Evolutionary conservation across 148 eudicot genomes (phyloP), one percentile per base, ranked within the genome.

Genomic region (Tetragonia tetragonoides): DNA sequence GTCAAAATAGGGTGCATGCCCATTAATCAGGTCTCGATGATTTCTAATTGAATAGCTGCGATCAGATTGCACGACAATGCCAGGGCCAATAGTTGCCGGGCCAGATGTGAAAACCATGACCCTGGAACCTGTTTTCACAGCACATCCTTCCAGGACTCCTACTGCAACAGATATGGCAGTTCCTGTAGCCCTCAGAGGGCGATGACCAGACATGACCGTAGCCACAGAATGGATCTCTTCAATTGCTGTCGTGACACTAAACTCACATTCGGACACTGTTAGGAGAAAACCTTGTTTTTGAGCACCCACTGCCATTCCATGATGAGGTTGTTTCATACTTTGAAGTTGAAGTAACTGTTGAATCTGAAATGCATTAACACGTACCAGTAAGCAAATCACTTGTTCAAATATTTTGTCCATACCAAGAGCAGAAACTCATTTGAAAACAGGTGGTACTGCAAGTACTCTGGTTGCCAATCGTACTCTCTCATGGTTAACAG

Each of bases 1-100:
- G 60, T 70, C 83, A 66, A 86, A 89, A 77, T 80, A 83, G 47
- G 94, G 71, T 47, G 90, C 92, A 81, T 79, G 81, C 18, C 92
- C 96, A 79, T 81, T 89, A 49, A 80, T 86, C 63, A 95, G 78
- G 78, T 95, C 96, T 28, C 88, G 85, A 78, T 95, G 99, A 73
- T 85, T 95, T 86, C 99, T 88, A 72, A 95, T 95, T n/a, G 99
- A 78, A 84, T 77, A 54, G 76, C 84, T 77, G 18, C 86, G 85
- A 81, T 91, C 90, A 56, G 92, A 80, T 73, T 83, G 82, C 37
- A 93, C 99, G 66, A 93, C 84, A 83, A 85, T 85, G 49, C 99
- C 99, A 40, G 97, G 99, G 78, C 99, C 99, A 54, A 88, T 73
- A 72, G 99, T 95, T 78, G 96, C 88, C n/a, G 99, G 99, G 46